Conservation (phyloP, 352 stramenopile species). For the Blastocystis sp. region DNA sequence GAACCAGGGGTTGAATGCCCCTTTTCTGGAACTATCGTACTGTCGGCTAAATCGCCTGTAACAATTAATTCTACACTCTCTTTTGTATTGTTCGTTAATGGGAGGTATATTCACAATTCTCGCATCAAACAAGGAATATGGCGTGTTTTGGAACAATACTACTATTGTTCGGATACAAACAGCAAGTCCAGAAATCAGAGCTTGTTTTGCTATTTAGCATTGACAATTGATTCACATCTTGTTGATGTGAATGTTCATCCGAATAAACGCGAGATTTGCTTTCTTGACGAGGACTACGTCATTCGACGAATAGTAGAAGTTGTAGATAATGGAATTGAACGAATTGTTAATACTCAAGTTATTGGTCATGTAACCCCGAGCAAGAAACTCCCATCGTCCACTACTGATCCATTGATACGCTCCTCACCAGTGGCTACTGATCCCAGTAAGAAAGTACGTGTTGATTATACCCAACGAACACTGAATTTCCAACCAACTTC, state of each 20-base stretch:
- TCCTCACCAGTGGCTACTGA: not conserved
- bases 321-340: slow-evolving; percentile 73
- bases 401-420: not conserved
- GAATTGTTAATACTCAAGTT: slow-evolving; percentile 74
- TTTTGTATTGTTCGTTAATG: slow-evolving; percentile 95
- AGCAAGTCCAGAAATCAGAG: slow-evolving; percentile 70
- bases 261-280: slow-evolving; percentile 93
- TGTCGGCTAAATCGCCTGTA: slow-evolving; percentile 4
- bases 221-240: slow-evolving; percentile 85
- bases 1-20: slow-evolving; percentile 37
- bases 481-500: not conserved
- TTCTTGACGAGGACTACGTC: slow-evolving; percentile 90
- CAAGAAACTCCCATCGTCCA: not conserved
- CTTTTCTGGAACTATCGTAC: slow-evolving; percentile 8
- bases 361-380: slow-evolving; percentile 65
- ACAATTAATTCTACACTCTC: slow-evolving; percentile 65
- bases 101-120: slow-evolving; percentile 87
- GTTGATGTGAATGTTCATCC: slow-evolving; percentile 99
- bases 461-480: slow-evolving; percentile 62
- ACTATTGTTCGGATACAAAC: slow-evolving; percentile 59
- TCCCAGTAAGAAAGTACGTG: slow-evolving; percentile 47
- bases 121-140: slow-evolving; percentile 84
- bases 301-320: slow-evolving; percentile 75
- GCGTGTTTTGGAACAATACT: slow-evolving; percentile 41
- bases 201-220: slow-evolving; percentile 94